Conservation (phyloP, 164 flowering plant genomes). For the Liquidambar formosana region DNA sequence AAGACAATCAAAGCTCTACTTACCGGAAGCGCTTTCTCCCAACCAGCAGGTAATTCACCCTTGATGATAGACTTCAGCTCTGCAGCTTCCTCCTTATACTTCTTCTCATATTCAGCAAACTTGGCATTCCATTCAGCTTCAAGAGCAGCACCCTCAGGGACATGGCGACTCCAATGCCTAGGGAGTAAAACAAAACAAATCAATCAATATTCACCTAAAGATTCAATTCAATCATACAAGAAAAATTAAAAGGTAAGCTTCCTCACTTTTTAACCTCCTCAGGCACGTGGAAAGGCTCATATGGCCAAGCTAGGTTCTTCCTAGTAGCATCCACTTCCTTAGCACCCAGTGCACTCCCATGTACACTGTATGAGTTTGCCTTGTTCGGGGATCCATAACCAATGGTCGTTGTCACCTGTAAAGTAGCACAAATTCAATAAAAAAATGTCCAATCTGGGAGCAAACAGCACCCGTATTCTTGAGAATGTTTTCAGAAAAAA, state of each 20-base stretch:
- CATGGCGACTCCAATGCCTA: slow-evolving; percentile 98
- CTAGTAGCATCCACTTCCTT: slow-evolving; percentile 99
- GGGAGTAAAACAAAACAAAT: slow-evolving; percentile 12
- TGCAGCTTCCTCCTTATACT: slow-evolving; percentile 83
- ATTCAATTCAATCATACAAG: background rate
- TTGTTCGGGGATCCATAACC: slow-evolving; percentile 99
- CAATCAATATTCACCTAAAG: background rate
- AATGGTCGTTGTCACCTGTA: slow-evolving; percentile 92
- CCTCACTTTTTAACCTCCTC: slow-evolving; percentile 84
- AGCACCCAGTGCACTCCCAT: slow-evolving; percentile 90
- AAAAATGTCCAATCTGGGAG: background rate
- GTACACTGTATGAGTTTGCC: slow-evolving; percentile 92
- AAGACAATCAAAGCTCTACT: slow-evolving; percentile 26
- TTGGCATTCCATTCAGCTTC: slow-evolving; percentile 97
- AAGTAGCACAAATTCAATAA: slow-evolving; percentile 10
- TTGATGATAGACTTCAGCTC: slow-evolving; percentile 67
- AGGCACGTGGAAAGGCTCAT: slow-evolving; percentile 94
- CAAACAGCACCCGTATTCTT: background rate
- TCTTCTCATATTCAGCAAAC: slow-evolving; percentile 89
- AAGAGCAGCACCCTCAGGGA: slow-evolving; percentile 70
- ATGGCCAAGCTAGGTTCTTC: slow-evolving; percentile 89
- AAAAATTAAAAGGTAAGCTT: background rate
- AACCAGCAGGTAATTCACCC: slow-evolving; percentile 83
- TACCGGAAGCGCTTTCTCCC: slow-evolving; percentile 99
- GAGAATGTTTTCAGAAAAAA: background rate